Percentiles rank a stretch among this genome's conserved stretches.
These are phyloP conservation scores for Sordaria brevicollis DNA, from an alignment of 495 filamentous ascomycete species.

Conservation along the genomic window DNA sequence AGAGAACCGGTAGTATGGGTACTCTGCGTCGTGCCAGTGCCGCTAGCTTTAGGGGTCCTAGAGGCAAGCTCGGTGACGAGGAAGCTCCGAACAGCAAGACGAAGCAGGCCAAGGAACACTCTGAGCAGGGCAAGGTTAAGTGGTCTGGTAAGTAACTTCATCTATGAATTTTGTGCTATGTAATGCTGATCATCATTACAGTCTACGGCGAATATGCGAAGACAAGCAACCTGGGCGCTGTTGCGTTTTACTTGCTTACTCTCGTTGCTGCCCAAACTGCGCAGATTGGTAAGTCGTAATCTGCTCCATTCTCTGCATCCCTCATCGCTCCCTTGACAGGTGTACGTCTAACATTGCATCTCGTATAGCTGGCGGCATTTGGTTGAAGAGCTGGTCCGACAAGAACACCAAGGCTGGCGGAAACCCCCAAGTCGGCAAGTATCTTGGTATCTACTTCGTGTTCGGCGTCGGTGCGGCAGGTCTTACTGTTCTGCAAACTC, in stretches of 20 bases:
- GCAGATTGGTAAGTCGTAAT: conserved; percentile 47
- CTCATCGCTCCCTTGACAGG: neutral
- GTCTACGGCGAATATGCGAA: conserved; percentile 87
- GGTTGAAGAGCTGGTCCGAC: conserved; percentile 92
- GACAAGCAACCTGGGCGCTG: conserved; percentile 80
- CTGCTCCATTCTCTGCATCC: neutral
- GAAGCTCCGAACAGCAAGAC: conserved; percentile 63
- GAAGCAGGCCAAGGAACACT: conserved; percentile 75
- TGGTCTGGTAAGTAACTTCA: conserved; percentile 49
- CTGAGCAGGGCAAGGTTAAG: conserved; percentile 93
- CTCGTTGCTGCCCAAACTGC: conserved; percentile 72
- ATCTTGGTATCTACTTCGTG: conserved; percentile 88
- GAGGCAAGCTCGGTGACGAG: conserved; percentile 75
- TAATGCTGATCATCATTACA: conserved; percentile 15
- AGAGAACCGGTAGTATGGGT: conserved; percentile 56
- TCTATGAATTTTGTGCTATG: neutral
- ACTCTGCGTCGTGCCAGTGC: conserved; percentile 85
- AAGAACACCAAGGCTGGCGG: conserved; percentile 52
- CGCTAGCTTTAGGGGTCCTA: conserved; percentile 76
- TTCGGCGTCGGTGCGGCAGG: conserved; percentile 83
- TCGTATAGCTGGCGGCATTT: conserved; percentile 57
- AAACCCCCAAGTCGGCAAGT: conserved; percentile 74
- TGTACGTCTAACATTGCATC: neutral
- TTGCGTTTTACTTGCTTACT: conserved; percentile 67
- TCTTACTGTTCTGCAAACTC: conserved; percentile 81